Conservation (phyloP, 129 eudicot genomes). For the Calendula officinalis region DNA sequence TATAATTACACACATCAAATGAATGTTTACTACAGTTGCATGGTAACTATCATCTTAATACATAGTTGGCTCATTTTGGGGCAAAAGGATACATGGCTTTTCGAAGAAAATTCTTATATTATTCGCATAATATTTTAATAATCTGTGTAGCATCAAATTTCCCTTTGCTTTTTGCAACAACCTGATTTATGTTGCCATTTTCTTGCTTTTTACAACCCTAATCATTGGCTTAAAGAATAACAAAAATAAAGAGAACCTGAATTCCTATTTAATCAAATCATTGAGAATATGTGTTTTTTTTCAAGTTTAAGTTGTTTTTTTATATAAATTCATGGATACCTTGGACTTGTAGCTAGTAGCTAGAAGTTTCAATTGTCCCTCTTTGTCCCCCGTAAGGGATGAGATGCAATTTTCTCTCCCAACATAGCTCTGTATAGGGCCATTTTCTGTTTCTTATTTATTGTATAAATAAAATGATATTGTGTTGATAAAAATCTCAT, state of each 20-base stretch:
- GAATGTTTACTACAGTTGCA: too few relatives aligned
- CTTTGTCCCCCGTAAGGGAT: slow-evolving; percentile 19
- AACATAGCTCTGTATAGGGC: slow-evolving; percentile 4
- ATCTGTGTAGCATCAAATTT: background rate
- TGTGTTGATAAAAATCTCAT: background rate
- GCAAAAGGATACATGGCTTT: background rate
- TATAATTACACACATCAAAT: too few relatives aligned
- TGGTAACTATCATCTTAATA: too few relatives aligned
- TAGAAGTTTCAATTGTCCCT: too few relatives aligned
- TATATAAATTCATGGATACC: background rate
- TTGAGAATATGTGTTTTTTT: background rate
- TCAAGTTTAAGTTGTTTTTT: too few relatives aligned
- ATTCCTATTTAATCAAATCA: too few relatives aligned
- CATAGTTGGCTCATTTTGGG: too few relatives aligned
- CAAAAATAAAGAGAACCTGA: too few relatives aligned
- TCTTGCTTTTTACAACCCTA: background rate
- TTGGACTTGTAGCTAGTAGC: too few relatives aligned
- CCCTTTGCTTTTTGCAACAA: background rate
- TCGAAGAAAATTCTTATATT: background rate
- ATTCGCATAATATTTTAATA: background rate
- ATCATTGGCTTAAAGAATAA: background rate
- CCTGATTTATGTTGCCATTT: background rate
- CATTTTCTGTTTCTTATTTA: background rate
- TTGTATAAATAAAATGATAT: background rate
- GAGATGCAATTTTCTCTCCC: slow-evolving; percentile 26